Conservation (phyloP, 116 monocot species). For the Posidonia oceanica region DNA sequence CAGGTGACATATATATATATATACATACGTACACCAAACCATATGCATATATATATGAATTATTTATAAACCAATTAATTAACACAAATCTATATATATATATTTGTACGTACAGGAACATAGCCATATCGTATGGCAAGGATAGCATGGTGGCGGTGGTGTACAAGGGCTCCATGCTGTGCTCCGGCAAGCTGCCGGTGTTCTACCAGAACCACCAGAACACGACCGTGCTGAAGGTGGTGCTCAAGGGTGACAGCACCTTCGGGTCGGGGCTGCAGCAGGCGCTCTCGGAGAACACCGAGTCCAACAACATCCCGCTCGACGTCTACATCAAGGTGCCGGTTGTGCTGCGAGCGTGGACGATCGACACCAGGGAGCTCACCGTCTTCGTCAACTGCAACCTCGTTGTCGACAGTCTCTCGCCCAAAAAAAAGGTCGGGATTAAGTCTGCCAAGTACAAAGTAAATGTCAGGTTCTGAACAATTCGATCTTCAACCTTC, state of each 20-base stretch:
- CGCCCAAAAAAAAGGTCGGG: conserved; percentile 35
- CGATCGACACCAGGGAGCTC: conserved; percentile 22
- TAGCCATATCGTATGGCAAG: conserved; percentile 38
- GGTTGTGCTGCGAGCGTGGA: conserved; percentile 19
- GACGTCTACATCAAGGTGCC: conserved; percentile 52
- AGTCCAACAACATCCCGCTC: conserved; percentile 34
- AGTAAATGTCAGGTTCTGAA: conserved; percentile 32
- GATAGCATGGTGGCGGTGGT: conserved; percentile 25
- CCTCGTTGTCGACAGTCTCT: conserved; percentile 44
- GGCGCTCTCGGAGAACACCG: conserved; percentile 25
- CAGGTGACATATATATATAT: background rate
- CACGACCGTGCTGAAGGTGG: conserved; percentile 27
- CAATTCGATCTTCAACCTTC: too few relatives aligned
- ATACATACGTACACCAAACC: too few relatives aligned
- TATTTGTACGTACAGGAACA: conserved; percentile 6
- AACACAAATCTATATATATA: too few relatives aligned
- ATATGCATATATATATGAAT: too few relatives aligned
- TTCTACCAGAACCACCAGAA: conserved; percentile 57
- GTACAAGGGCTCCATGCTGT: conserved; percentile 29
- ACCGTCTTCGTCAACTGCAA: conserved; percentile 34
- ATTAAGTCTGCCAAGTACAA: conserved; percentile 44
- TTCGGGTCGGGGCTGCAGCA: conserved; percentile 23
- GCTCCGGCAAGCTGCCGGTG: conserved; percentile 37
- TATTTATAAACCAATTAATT: too few relatives aligned
- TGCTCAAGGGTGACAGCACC: conserved; percentile 27